A percentile compares a stretch with the other conserved stretches of the same genome.
Conservation (phyloP, 148 eudicot species). For the Pouteria glomerata region DNA sequence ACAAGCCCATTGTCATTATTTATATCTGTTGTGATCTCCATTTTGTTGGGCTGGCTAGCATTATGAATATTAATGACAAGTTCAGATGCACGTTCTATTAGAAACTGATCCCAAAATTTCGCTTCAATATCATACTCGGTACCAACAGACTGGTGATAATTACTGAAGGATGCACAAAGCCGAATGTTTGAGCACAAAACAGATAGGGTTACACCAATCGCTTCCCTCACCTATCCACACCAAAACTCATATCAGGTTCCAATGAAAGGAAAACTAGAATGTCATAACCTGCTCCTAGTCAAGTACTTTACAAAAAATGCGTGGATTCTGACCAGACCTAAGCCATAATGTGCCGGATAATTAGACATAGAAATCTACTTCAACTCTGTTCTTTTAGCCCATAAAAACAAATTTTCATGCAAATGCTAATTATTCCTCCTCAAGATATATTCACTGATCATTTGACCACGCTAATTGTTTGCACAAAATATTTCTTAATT, state of each 20-base stretch:
- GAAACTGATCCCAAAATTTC: slow-evolving; percentile 51
- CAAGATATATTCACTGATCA: not conserved
- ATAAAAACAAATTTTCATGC: not conserved
- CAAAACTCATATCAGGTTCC: slow-evolving; percentile 9
- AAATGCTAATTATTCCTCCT: not conserved
- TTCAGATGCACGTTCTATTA: slow-evolving; percentile 67
- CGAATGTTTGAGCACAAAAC: slow-evolving; percentile 86
- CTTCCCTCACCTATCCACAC: slow-evolving; percentile 82
- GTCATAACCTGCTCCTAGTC: not conserved
- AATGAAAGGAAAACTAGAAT: slow-evolving; percentile 8
- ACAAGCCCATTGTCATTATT: slow-evolving; percentile 37
- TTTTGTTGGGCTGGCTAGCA: slow-evolving; percentile 44
- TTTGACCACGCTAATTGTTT: not conserved
- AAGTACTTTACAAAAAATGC: not conserved
- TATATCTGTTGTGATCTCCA: slow-evolving; percentile 38
- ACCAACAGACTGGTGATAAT: slow-evolving; percentile 23
- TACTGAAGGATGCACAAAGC: slow-evolving; percentile 38
- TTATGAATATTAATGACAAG: slow-evolving; percentile 56
- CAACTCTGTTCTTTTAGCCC: not conserved
- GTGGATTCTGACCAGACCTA: not conserved
- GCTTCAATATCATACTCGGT: slow-evolving; percentile 26
- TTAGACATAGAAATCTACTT: not conserved
- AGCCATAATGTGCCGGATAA: no score
- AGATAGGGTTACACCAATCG: slow-evolving; percentile 80
- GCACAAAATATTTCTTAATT: not conserved